Base-by-base conservation (phyloP, 768 basidiomycete genomes). In the Chalciporus piperatus region DNA sequence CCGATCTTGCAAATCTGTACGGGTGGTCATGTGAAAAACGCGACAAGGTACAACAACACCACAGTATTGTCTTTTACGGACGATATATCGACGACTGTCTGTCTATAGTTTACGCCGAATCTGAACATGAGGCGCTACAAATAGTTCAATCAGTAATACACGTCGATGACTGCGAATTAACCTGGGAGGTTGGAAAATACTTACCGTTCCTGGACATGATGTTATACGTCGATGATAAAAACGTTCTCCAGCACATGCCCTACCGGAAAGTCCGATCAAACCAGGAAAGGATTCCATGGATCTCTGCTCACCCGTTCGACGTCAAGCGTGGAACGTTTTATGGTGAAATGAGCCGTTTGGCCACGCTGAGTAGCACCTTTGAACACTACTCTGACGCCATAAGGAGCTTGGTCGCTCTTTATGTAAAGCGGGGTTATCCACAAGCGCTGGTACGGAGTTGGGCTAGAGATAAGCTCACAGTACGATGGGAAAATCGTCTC, bases 1-100 rank as follows among this genome's bases (percentile, higher is more conserved):
- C 56, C 0, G 56, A 57, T 12, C 56, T 57, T 11, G 56, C 56
- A 1, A 57, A 57, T 33, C 43, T 57, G 2, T 57, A 57, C 3
- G 46, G 52, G 2, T 45, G 25, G 33, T 45, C 0, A 3, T 53
- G 20, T 13, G 56, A 53, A 37, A 19, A 10, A 1, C 16, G 20
- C 0, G 25, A 35, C 4, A 19, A 25, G 1, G n/a, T 48, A 1
- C 22, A 9, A 2, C 1, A 27, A 3, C 2, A 45, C 17, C 38
- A 4, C 3, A 1, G 1, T 10, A 47, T 56, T n/a, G 8, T 33
- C 17, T 56, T 45, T 13, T 56, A 56, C 3, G 49, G 49, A 14
- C n/a, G 49, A 7, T 50, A 50, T 25, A 50, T 56, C 19, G 51
- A 59, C 38, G 54, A 55, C 17, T 47, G 45, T 16, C 1, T 55